These are phyloP conservation scores for Leptographium flavum DNA, from an alignment of 2,329 filamentous ascomycete genomes.

Conservation along the genomic window DNA sequence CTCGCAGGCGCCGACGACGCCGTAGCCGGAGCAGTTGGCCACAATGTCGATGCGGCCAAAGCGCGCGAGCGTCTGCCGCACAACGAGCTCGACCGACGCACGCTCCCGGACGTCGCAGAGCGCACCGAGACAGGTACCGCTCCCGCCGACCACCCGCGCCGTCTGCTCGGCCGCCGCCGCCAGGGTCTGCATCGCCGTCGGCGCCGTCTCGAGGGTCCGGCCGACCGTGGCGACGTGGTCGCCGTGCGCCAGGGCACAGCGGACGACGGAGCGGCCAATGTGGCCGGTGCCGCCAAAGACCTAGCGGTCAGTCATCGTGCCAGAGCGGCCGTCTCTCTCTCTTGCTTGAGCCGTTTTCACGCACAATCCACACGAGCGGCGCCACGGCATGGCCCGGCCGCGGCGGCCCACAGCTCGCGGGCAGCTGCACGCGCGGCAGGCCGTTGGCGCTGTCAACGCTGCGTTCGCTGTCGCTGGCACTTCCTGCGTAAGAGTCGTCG, in stretches of 20 bases:
- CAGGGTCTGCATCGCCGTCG: slow-evolving; percentile 55
- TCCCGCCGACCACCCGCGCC: slow-evolving; percentile 38
- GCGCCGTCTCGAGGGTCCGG: slow-evolving; percentile 61
- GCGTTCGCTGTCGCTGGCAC: not conserved
- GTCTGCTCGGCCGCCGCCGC: slow-evolving; percentile 32
- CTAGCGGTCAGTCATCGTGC: slow-evolving; percentile 24
- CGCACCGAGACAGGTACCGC: slow-evolving; percentile 52
- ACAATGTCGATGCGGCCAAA: slow-evolving; percentile 81
- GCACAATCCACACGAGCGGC: slow-evolving; percentile 78
- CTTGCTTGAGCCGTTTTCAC: too few relatives aligned
- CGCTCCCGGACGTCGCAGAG: slow-evolving; percentile 81
- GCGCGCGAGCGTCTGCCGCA: slow-evolving; percentile 53
- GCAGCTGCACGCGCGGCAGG: slow-evolving; percentile 44
- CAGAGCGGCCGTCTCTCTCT: not conserved
- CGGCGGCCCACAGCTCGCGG: slow-evolving; percentile 76
- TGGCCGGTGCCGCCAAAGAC: slow-evolving; percentile 95
- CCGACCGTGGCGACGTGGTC: slow-evolving; percentile 82
- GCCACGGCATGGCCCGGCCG: slow-evolving; percentile 52
- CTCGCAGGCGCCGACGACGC: slow-evolving; percentile 88
- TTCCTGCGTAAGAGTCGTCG: not conserved
- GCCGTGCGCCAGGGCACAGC: slow-evolving; percentile 62
- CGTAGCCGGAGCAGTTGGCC: slow-evolving; percentile 88
- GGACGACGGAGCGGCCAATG: slow-evolving; percentile 82
- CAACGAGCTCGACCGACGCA: slow-evolving; percentile 58
- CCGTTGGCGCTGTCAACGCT: not conserved